A percentile compares a stretch with the other conserved stretches of the same genome.
Evolutionary conservation across 106 monocot genomes (phyloP).

Genomic region (Platanthera zijinensis): DNA sequence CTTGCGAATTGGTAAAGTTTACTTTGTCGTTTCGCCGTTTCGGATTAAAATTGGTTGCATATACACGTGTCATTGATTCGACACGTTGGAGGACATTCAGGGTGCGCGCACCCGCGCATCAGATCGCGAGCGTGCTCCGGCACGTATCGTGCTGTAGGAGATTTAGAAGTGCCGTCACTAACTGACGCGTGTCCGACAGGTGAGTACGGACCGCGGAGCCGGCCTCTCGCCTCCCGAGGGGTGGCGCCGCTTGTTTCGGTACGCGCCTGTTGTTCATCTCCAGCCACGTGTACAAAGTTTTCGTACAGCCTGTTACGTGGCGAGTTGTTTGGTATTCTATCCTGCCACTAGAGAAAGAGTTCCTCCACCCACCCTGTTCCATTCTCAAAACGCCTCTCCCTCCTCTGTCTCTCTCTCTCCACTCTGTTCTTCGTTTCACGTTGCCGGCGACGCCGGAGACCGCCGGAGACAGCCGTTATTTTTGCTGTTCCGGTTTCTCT

Average conservation of each 20-base stretch:
- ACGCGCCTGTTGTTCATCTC: background rate
- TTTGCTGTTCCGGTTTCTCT: background rate
- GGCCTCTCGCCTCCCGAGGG: background rate
- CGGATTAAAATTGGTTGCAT: no score
- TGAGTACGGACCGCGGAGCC: background rate
- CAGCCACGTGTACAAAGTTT: background rate
- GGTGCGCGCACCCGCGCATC: background rate
- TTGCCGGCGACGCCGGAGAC: background rate
- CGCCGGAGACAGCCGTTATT: background rate
- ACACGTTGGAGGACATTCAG: background rate
- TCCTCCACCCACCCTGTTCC: background rate
- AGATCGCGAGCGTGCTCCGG: background rate
- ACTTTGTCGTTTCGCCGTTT: no score
- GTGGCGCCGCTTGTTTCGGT: constrained; percentile 5
- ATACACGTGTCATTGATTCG: background rate
- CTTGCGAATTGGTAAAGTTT: no score
- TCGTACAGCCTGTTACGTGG: background rate
- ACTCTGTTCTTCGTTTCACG: no score
- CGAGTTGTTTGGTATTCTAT: background rate
- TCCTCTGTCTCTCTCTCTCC: background rate
- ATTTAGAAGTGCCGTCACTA: background rate
- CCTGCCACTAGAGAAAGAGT: background rate
- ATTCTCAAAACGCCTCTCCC: background rate
- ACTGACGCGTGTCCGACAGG: background rate
- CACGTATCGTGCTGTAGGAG: background rate